Evolutionary conservation across 345 rosid genomes (phyloP), one percentile per base, ranked within the genome.

Genomic region (Eucalyptus brandiana): DNA sequence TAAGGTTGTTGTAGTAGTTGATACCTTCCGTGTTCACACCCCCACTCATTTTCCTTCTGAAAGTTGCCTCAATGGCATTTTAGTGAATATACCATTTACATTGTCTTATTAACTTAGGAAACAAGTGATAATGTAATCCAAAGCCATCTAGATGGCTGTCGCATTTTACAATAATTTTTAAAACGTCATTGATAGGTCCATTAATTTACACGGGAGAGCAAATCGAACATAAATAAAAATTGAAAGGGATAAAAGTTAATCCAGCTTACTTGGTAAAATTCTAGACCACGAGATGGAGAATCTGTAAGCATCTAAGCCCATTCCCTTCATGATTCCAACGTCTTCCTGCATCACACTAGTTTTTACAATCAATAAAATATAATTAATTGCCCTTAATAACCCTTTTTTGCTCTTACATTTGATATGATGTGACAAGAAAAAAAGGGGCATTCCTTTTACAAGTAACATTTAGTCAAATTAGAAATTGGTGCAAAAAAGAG

Each of bases 251-350:
- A 34, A 50, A 50, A 18, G 4, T 21, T 23, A 28, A 45, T 42
- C 6, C 13, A 23, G 16, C 62, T 54, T 83, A 93, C 95, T 89
- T 45, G 93, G 95, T 28, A 93, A 56, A 47, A 93, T 88, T 67
- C 95, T 89, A 10, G 94, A 58, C 95, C 95, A 93, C 21, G 95
- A 92, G 48, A 93, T 91, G 26, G 95, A 93, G 83, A 93, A 91
- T 80, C 95, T 89, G 86, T 89, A 93, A 12, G 92, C 93, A 90
- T 93, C 94, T 8, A 93, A 86, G 23, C 92, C 91, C 92, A 93
- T 91, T 16, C 89, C 91, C 85, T 90, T 93, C 92, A 92, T 88
- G 23, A 93, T 89, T 23, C 56, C 86, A 54, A 92, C 88, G 89
- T 93, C 95, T 86, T 91, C 95, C 93, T 93, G 49, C 83, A 34